Evolutionary conservation across 352 stramenopile species (phyloP).

Genomic region (Plasmopara muralis): DNA sequence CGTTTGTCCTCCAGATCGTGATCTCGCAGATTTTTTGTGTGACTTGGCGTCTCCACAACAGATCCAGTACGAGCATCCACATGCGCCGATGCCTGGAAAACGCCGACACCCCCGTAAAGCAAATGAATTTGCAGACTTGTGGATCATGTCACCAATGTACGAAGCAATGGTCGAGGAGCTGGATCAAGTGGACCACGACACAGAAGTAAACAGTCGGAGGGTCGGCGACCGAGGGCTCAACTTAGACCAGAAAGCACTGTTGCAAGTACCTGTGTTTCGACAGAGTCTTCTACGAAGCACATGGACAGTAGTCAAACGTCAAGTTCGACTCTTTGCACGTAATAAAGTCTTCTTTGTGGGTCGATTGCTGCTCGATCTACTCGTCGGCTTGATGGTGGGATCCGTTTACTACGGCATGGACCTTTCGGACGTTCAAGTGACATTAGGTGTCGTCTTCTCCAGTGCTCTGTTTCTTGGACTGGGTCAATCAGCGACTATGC

Average conservation of each 20-base stretch:
- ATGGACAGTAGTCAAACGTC: slow-evolving; percentile 31
- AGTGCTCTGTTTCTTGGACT: slow-evolving; percentile 70
- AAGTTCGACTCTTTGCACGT: slow-evolving; percentile 31
- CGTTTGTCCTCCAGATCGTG: slow-evolving; percentile 32
- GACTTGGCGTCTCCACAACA: slow-evolving; percentile 37
- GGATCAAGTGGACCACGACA: slow-evolving; percentile 24
- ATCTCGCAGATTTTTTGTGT: slow-evolving; percentile 44
- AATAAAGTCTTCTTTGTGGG: slow-evolving; percentile 33
- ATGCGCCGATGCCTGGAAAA: slow-evolving; percentile 21
- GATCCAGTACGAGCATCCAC: slow-evolving; percentile 26
- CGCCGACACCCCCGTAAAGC: slow-evolving; percentile 26
- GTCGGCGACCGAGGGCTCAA: slow-evolving; percentile 23
- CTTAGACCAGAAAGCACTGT: slow-evolving; percentile 31
- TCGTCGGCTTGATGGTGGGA: slow-evolving; percentile 36
- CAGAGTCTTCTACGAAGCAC: slow-evolving; percentile 29
- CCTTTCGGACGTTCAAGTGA: slow-evolving; percentile 29
- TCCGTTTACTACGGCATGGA: slow-evolving; percentile 37
- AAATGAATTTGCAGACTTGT: slow-evolving; percentile 37
- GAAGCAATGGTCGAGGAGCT: slow-evolving; percentile 32
- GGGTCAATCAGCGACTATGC: slow-evolving; percentile 57
- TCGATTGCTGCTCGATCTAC: slow-evolving; percentile 26
- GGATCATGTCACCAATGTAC: slow-evolving; percentile 38
- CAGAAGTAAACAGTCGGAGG: slow-evolving; percentile 15
- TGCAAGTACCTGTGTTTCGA: slow-evolving; percentile 32
- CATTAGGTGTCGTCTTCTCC: slow-evolving; percentile 68